Conservation (phyloP, 768 basidiomycete species). For the Rhodosporidiobolus odoratus region DNA sequence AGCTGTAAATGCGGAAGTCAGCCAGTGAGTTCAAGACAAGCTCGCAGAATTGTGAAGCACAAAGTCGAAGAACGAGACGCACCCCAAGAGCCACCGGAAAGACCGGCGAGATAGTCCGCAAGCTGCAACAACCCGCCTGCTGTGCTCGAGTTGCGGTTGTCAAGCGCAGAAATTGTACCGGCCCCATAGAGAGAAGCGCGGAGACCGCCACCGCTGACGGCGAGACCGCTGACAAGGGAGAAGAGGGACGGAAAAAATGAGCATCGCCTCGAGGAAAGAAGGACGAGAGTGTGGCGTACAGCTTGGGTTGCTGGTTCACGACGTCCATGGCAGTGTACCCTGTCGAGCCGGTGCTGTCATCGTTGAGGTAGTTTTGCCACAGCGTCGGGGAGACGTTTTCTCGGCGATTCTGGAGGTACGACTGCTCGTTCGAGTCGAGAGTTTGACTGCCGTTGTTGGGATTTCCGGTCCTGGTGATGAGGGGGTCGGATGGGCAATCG, state of each 20-base stretch:
- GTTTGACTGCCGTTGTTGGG: slow-evolving; percentile 48
- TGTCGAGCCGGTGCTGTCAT: slow-evolving; percentile 49
- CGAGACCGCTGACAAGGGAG: slow-evolving; percentile 55
- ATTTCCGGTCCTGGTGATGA: slow-evolving; percentile 10
- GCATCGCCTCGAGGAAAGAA: no score
- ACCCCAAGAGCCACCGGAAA: slow-evolving; percentile 48
- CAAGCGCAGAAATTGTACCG: slow-evolving; percentile 57
- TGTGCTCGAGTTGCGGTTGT: slow-evolving; percentile 60
- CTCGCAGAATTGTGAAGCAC: background rate
- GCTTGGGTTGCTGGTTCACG: background rate
- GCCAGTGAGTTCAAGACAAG: no score
- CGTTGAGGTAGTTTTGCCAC: slow-evolving; percentile 60
- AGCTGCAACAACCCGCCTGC: slow-evolving; percentile 64
- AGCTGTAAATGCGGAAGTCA: background rate
- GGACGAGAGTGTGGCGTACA: background rate
- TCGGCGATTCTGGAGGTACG: slow-evolving; percentile 53
- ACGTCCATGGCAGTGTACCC: slow-evolving; percentile 9
- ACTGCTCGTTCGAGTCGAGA: slow-evolving; percentile 53
- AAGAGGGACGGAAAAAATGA: background rate
- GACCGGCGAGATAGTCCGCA: slow-evolving; percentile 62
- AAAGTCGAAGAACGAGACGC: background rate
- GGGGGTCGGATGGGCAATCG: slow-evolving; percentile 2
- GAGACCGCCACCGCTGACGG: slow-evolving; percentile 66
- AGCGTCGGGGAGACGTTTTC: slow-evolving; percentile 51
- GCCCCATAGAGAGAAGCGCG: slow-evolving; percentile 65